Evolutionary conservation across 106 monocot genomes (phyloP), one percentile per base, ranked within the genome.

Genomic region (Dendrobium chrysotoxum): DNA sequence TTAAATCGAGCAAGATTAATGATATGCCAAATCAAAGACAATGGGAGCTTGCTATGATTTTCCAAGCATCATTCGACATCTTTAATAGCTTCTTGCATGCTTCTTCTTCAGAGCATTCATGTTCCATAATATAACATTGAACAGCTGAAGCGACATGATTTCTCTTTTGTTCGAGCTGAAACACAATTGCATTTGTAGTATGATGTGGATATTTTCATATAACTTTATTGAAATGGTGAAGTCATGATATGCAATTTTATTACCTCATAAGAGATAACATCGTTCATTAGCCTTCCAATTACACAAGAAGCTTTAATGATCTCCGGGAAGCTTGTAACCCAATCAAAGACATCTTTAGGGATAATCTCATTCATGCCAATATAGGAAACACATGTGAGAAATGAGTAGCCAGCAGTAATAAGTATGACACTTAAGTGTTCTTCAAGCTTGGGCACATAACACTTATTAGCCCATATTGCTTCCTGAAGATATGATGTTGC

Each of bases 271-370:
- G 74, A 41, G 40, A n/a, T 20, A n/a, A 74, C 21, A 10, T 74
- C 74, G 21, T 74, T 74, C 74, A 20, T 42, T 5, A 74, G 39
- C 41, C 74, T 74, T 18, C 74, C 74, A 74, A 74, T 74, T 21
- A 74, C 5, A 74, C 74, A 41, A 23, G 74, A 41, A 20, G 40
- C 5, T n/a, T 41, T 74, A 2, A 74, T 41, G n/a, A 74, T 42
- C 39, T 74, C 74, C 0, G 74, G 74, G 21, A 74, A 5, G 20
- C 74, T 40, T 0, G n/a, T n/a, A 18, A 42, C 41, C 74, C 74
- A 74, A 40, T 74, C 74, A 74, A 74, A 42, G 7, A 23, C 21
- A 0, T 40, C 40, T 40, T 21, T 40, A 41, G 74, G 30, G n/a
- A 74, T 74, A 4, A 1, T 7, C 41, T 40, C 74, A 2, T 74